These are phyloP conservation scores for Heliosperma pusillum DNA, from an alignment of 148 eudicot species.

Conservation along the genomic window DNA sequence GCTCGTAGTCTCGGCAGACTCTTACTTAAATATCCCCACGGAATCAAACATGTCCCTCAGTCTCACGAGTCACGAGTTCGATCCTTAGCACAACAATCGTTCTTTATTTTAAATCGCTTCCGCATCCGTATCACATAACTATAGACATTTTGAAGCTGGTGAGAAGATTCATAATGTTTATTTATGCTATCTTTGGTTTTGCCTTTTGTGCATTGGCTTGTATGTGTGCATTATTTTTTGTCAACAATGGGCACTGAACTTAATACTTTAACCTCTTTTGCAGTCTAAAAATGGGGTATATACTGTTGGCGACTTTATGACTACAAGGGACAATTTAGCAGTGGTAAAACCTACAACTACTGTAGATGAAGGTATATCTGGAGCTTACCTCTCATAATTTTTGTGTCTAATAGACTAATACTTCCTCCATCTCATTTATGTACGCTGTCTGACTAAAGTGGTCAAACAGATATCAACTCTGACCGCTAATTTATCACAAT, in stretches of 20 bases:
- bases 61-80: too few relatives aligned
- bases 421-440: not conserved
- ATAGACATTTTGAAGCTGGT: not conserved
- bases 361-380: slow-evolving; percentile 67
- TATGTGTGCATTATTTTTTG: not conserved
- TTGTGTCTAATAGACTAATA: not conserved
- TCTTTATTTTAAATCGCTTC: too few relatives aligned
- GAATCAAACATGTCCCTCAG: too few relatives aligned
- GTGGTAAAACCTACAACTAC: slow-evolving; percentile 82
- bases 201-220: not conserved
- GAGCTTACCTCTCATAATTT: not conserved
- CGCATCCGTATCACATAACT: too few relatives aligned
- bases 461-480: not conserved
- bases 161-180: not conserved
- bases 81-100: too few relatives aligned
- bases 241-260: not conserved
- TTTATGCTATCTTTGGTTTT: not conserved
- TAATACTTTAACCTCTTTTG: slow-evolving; percentile 12
- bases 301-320: slow-evolving; percentile 86
- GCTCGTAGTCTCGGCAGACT: too few relatives aligned
- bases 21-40: too few relatives aligned
- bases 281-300: slow-evolving; percentile 66
- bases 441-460: not conserved
- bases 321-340: slow-evolving; percentile 58
- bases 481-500: not conserved